phyloP scores from a whole-genome alignment of 148 eudicot species.

The Rhododendron griersonianum region DNA sequence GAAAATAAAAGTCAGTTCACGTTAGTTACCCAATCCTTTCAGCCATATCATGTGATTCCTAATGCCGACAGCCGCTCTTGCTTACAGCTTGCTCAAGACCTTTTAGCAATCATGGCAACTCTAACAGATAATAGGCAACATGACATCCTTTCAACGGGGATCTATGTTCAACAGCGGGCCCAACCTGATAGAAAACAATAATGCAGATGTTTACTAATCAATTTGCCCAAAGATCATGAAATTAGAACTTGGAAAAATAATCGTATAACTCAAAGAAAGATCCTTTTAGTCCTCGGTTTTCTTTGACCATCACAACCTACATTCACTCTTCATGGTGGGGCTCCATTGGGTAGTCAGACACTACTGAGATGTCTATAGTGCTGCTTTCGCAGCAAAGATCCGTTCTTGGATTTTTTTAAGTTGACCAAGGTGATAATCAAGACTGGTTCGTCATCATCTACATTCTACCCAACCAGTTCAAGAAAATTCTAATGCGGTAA shows the following conservation, averaged over 20 bases:
- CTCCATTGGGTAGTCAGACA: neutral
- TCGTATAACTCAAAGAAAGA: neutral
- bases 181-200: slow-evolving; percentile 5
- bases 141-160: neutral
- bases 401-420: neutral
- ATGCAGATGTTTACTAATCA: neutral
- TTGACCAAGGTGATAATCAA: slow-evolving; percentile 10
- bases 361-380: neutral
- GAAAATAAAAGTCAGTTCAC: neutral
- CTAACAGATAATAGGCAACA: slow-evolving; percentile 8
- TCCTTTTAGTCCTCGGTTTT: neutral
- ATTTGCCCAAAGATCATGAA: neutral
- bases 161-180: slow-evolving; percentile 10
- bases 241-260: neutral
- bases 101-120: slow-evolving; percentile 14
- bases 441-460: slow-evolving; percentile 9
- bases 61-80: slow-evolving; percentile 2
- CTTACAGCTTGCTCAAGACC: slow-evolving; percentile 16
- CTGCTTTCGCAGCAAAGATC: slow-evolving; percentile 1
- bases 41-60: neutral
- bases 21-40: slow-evolving; percentile 12
- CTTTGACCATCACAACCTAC: slow-evolving; percentile 11
- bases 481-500: slow-evolving; percentile 1
- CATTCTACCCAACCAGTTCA: neutral
- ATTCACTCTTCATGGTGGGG: slow-evolving; percentile 9